phyloP scores from a whole-genome alignment of 1,284 basidiomycete genomes.

The Irpex rosettiformis region DNA sequence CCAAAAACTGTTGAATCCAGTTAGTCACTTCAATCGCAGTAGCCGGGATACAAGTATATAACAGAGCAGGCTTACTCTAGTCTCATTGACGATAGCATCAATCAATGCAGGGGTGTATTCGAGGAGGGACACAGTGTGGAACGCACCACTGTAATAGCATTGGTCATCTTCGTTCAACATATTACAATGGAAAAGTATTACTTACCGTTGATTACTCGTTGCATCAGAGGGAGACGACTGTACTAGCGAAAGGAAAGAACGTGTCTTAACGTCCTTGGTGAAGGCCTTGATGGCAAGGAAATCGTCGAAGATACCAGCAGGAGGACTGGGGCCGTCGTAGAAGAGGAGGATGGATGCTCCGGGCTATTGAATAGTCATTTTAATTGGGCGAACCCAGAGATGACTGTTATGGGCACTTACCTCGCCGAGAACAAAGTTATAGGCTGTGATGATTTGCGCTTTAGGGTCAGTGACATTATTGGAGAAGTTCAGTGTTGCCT shows the following conservation, averaged over 20 bases:
- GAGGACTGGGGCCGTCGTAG: constrained; percentile 40
- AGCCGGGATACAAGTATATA: neutral
- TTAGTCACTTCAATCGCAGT: too few species aligned
- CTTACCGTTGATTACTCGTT: constrained; percentile 38
- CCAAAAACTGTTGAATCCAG: constrained; percentile 24
- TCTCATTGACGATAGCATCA: constrained; percentile 47
- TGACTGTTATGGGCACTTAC: constrained; percentile 25
- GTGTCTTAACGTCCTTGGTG: constrained; percentile 29
- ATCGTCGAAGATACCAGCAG: constrained; percentile 40
- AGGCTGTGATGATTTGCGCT: constrained; percentile 54
- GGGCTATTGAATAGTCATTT: constrained; percentile 13
- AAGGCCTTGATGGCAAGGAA: constrained; percentile 33
- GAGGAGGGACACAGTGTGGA: constrained; percentile 45
- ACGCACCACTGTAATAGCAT: constrained; percentile 35
- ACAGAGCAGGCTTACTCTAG: constrained; percentile 31
- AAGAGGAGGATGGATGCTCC: constrained; percentile 32
- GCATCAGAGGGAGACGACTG: constrained; percentile 36
- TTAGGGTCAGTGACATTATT: constrained; percentile 52
- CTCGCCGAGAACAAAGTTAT: constrained; percentile 41
- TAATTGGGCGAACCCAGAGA: neutral
- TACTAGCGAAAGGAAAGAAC: constrained; percentile 38
- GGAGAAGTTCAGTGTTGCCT: constrained; percentile 49
- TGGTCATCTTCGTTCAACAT: neutral
- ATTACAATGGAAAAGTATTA: neutral
- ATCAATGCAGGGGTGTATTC: constrained; percentile 39